phyloP scores from a whole-genome alignment of 2,329 filamentous ascomycete genomes.

The Trichoderma lentiforme region DNA sequence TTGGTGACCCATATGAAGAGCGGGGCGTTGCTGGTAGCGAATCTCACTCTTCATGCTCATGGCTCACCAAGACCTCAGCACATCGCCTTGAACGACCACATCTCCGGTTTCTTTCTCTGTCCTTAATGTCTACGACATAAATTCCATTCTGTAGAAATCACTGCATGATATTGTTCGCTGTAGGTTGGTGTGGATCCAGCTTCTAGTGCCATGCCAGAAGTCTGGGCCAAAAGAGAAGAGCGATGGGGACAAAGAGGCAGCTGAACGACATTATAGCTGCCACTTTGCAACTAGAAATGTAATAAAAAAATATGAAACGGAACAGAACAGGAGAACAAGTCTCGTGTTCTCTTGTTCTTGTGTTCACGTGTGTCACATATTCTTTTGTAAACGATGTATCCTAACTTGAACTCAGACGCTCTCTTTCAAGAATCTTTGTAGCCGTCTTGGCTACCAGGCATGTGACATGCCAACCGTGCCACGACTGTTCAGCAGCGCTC shows the following conservation, averaged over 20 bases:
- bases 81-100: not conserved
- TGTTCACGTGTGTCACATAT: too few species aligned
- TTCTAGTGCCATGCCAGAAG: not conserved
- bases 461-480: not conserved
- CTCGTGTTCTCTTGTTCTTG: too few species aligned
- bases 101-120: not conserved
- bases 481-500: not conserved
- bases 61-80: not conserved
- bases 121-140: not conserved
- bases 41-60: not conserved
- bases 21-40: not conserved
- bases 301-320: not conserved
- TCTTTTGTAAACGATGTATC: not conserved
- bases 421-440: not conserved
- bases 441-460: not conserved
- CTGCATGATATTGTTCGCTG: not conserved
- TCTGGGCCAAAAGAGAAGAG: not conserved
- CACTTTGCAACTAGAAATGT: not conserved
- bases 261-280: not conserved
- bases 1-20: not conserved
- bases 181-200: not conserved
- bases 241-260: not conserved
- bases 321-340: too few species aligned
- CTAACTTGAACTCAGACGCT: not conserved
- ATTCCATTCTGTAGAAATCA: not conserved